Conservation (phyloP, 768 basidiomycete genomes). For the Tremella mesenterica region DNA sequence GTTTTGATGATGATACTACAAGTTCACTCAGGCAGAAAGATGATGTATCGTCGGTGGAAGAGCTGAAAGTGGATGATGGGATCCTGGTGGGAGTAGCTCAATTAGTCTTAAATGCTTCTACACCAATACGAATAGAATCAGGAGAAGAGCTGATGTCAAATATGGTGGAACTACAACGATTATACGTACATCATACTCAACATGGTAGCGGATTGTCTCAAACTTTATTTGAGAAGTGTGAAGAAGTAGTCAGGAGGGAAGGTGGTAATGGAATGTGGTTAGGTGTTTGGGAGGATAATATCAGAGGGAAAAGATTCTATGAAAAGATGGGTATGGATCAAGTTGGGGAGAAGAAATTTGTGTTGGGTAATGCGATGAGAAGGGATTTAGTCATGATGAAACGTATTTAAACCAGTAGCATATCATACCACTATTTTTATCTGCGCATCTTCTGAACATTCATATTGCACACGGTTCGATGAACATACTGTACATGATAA, state of each 20-base stretch:
- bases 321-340: conserved; percentile 15
- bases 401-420: background rate
- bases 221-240: conserved; percentile 6
- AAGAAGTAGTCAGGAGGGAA: conserved; percentile 7
- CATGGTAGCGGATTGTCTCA: conserved; percentile 14
- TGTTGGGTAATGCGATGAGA: conserved; percentile 8
- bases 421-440: no score
- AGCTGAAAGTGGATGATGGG: no score
- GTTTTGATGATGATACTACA: no score
- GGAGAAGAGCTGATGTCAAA: background rate
- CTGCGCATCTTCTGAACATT: no score
- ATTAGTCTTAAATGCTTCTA: conserved; percentile 6
- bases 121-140: background rate
- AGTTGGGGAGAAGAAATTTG: conserved; percentile 19
- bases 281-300: conserved; percentile 26
- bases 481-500: background rate
- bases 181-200: conserved; percentile 15
- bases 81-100: conserved; percentile 14
- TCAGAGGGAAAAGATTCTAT: conserved; percentile 15
- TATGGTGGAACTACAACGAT: conserved; percentile 12
- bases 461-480: background rate
- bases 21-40: no score
- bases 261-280: conserved; percentile 13
- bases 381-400: conserved; percentile 20
- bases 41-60: no score